These are phyloP conservation scores for Albizia julibrissin DNA, from an alignment of 306 rosid genomes.

Conservation along the genomic window DNA sequence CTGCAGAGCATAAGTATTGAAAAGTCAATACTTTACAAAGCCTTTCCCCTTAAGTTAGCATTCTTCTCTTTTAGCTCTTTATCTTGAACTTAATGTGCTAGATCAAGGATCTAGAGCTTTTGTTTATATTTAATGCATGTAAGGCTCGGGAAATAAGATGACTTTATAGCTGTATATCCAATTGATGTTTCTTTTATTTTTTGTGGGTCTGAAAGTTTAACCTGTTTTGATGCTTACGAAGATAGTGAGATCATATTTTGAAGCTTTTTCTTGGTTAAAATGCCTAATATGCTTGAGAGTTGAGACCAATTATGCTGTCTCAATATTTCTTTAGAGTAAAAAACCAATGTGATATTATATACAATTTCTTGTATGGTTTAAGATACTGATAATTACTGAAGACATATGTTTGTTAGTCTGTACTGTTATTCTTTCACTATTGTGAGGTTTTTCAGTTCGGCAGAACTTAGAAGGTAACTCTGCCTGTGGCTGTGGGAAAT, in stretches of 20 bases:
- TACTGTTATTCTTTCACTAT: background rate
- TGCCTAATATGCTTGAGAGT: constrained; percentile 23
- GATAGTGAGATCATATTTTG: constrained; percentile 17
- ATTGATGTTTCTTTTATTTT: constrained; percentile 1
- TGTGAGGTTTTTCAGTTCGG: background rate
- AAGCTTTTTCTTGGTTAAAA: constrained; percentile 3
- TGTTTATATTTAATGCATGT: background rate
- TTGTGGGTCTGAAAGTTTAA: constrained; percentile 13
- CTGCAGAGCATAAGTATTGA: constrained; percentile 5
- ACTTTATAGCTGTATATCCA: background rate
- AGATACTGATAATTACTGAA: constrained; percentile 6
- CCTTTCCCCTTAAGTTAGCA: background rate
- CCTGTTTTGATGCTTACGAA: background rate
- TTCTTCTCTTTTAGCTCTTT: constrained; percentile 17
- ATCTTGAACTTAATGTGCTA: constrained; percentile 9
- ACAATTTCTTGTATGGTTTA: constrained; percentile 18
- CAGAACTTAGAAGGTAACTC: constrained; percentile 21
- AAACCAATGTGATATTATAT: constrained; percentile 3
- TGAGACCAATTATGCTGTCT: constrained; percentile 4
- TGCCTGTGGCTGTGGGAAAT: constrained; percentile 3
- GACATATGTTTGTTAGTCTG: constrained; percentile 1
- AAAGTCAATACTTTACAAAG: constrained; percentile 16
- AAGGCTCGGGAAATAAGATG: background rate
- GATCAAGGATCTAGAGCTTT: constrained; percentile 14
- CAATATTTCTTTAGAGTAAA: constrained; percentile 19